A percentile compares a stretch with the other conserved stretches of the same genome.
Conservation (phyloP, 352 stramenopile species). For the Phytopythium oedochilum region DNA sequence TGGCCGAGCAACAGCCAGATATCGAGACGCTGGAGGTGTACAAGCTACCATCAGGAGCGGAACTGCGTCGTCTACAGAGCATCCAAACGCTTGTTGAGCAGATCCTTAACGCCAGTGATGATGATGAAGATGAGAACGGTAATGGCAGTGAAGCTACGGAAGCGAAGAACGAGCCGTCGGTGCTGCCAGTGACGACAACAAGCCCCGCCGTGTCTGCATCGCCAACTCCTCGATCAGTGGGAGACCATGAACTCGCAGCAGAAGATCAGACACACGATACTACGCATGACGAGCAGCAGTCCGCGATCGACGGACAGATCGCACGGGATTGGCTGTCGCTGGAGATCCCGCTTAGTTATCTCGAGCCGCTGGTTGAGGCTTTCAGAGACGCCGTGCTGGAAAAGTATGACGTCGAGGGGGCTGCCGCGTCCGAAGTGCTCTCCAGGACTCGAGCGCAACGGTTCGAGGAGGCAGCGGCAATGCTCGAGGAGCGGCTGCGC, state of each 20-base stretch:
- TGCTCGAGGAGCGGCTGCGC: constrained; percentile 83
- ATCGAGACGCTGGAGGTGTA: constrained; percentile 12
- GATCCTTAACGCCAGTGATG: constrained; percentile 27
- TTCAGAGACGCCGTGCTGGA: constrained; percentile 44
- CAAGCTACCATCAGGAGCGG: constrained; percentile 14
- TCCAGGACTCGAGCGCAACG: constrained; percentile 28
- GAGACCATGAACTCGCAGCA: not conserved
- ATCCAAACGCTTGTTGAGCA: constrained; percentile 18
- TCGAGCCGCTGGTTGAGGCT: constrained; percentile 19
- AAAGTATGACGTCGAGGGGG: constrained; percentile 30
- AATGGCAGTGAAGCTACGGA: constrained; percentile 1
- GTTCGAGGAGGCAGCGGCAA: constrained; percentile 21
- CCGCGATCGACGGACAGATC: constrained; percentile 19
- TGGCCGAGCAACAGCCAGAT: too few relatives aligned
- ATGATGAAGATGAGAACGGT: too few relatives aligned
- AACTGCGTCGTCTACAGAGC: constrained; percentile 15
- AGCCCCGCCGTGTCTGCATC: not conserved
- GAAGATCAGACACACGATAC: not conserved
- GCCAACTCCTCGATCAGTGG: not conserved
- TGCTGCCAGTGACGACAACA: too few relatives aligned
- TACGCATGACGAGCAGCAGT: not conserved
- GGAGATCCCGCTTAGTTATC: constrained; percentile 13
- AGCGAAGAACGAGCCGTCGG: not conserved
- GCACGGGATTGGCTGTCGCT: constrained; percentile 28
- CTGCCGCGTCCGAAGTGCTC: constrained; percentile 16